Evolutionary conservation across 495 filamentous ascomycete species (phyloP).

Genomic region (Podospora australis): DNA sequence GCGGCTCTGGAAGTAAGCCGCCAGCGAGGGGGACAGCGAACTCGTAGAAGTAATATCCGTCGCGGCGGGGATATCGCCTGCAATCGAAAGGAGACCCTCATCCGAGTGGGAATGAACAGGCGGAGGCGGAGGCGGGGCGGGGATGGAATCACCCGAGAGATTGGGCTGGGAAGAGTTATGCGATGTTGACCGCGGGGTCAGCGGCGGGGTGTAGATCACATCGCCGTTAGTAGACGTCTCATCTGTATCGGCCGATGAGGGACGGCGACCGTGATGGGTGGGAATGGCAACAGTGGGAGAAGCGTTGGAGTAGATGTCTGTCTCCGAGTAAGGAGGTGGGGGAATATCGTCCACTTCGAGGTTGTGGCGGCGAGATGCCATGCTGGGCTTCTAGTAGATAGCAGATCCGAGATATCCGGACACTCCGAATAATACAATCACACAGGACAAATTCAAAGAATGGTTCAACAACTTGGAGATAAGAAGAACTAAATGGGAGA

Average conservation of each 20-base stretch:
- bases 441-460: neutral
- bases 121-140: neutral
- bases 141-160: constrained; percentile 1
- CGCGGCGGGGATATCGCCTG: neutral
- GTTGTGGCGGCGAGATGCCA: constrained; percentile 10
- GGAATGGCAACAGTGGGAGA: constrained; percentile 15
- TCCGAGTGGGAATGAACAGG: neutral
- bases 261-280: constrained; percentile 4
- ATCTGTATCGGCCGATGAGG: constrained; percentile 20
- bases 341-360: constrained; percentile 27
- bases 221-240: constrained; percentile 29
- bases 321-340: constrained; percentile 46
- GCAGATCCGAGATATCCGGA: neutral
- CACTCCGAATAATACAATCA: neutral
- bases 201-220: constrained; percentile 43
- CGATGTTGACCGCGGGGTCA: constrained; percentile 35
- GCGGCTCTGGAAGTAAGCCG: too few relatives aligned
- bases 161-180: too few relatives aligned
- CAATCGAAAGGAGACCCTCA: neutral
- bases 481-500: neutral
- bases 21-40: constrained; percentile 13
- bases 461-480: neutral
- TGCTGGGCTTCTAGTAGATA: too few relatives aligned
- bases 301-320: constrained; percentile 36
- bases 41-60: neutral